A percentile compares a stretch with the other conserved stretches of the same genome.
Evolutionary conservation across 2,329 filamentous ascomycete species (phyloP).

Genomic region (Bipolaris cookei): DNA sequence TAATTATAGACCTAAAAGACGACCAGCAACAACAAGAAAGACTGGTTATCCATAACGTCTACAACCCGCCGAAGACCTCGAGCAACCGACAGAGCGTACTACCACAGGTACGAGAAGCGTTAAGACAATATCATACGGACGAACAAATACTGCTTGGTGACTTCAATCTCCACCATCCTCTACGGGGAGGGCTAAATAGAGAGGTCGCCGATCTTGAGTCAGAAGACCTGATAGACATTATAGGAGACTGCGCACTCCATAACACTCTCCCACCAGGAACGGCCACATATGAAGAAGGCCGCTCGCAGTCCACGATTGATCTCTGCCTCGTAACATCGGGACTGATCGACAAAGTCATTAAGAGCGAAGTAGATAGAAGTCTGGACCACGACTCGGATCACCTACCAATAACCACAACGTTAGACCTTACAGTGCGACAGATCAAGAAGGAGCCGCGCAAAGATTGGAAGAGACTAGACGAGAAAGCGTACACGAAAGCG

Average conservation of each 20-base stretch:
- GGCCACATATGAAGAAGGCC: too few relatives aligned
- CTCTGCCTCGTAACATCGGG: slow-evolving; percentile 15
- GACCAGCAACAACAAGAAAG: slow-evolving; percentile 4
- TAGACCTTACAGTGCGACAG: slow-evolving; percentile 16
- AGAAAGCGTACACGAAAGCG: too few relatives aligned
- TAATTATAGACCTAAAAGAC: slow-evolving; percentile 10
- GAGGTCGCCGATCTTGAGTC: too few relatives aligned
- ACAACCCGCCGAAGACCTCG: slow-evolving; percentile 21
- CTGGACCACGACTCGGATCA: slow-evolving; percentile 31
- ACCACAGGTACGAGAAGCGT: too few relatives aligned
- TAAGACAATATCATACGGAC: too few relatives aligned
- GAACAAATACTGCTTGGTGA: too few relatives aligned
- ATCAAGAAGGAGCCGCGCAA: not conserved
- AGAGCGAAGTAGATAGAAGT: slow-evolving; percentile 12
- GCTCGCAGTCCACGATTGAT: too few relatives aligned
- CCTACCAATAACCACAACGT: slow-evolving; percentile 25
- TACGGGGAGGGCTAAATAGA: too few relatives aligned
- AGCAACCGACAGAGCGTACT: slow-evolving; percentile 11
- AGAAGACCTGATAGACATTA: too few relatives aligned
- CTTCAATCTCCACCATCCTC: too few relatives aligned
- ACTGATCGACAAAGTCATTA: slow-evolving; percentile 18
- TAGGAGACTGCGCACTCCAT: too few relatives aligned
- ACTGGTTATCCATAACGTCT: slow-evolving; percentile 26
- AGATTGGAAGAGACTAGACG: slow-evolving; percentile 19
- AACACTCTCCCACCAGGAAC: too few relatives aligned